Evolutionary conservation across 73 alveolate genomes (phyloP), one percentile per base, ranked within the genome.

Genomic region (Paramecium caudatum): DNA sequence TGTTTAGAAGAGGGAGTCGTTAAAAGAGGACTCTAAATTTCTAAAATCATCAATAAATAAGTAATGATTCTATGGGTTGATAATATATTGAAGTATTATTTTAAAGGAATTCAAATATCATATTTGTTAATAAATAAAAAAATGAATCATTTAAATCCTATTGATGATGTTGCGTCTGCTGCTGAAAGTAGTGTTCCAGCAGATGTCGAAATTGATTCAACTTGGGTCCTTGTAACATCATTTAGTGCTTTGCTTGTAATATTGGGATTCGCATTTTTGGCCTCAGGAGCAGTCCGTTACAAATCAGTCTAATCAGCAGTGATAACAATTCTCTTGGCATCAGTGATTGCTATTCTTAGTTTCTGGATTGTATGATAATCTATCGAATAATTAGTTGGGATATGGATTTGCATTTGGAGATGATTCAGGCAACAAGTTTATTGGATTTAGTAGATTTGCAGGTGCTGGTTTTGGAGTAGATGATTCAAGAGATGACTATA

Each of bases 341-440:
- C 50, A 7, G 12, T 41, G 15, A 12, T 8, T 8, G 50, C 50
- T 12, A 41, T 41, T 41, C 12, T 41, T 8, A 12, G 15, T 8
- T 41, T 41, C 12, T 41, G 50, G 50, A 7, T 41, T 7, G 50
- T 41, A 41, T 41, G n/a, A 34, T 8, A 10, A 37, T 16, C 8
- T 9, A 34, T 27, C 3, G 0, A 9, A 55, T 32, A 43, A 68
- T 74, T 41, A 74, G 88, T 41, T 90, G 17, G 96, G 96, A 10
- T 93, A 82, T 82, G 94, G 92, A 16, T 63, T 93, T 33, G 96
- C 96, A 10, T 90, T 90, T 46, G 94, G 94, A 34, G 92, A 63
- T 25, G 84, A 90, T n/a, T 74, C 61, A 5, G 49, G 34, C 32
- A 93, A 33, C 17, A 39, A 91, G n/a, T 25, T 90, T 32, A 46